Base-by-base conservation (phyloP, 2,329 filamentous ascomycete species). In the Hypoxylon sp. region DNA sequence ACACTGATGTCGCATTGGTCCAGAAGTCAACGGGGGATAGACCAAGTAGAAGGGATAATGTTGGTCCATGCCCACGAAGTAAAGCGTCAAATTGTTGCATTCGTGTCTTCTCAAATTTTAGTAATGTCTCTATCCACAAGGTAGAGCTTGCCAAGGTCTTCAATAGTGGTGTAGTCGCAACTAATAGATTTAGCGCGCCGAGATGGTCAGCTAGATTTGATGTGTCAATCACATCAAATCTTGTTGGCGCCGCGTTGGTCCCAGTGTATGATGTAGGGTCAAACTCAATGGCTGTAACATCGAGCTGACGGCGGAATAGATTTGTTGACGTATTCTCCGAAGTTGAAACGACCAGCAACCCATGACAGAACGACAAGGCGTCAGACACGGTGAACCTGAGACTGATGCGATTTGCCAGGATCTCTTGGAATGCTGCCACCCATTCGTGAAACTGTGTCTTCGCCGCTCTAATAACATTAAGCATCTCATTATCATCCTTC, bases 191-290 rank as follows among this genome's bases (percentile, higher is more conserved):
- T 7, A 86, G 61, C 9, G 73, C 61, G 16, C 83, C 83, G 6
- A 82, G 19, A 52, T 81, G 77, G 60, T 85, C 82, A 1, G 77
- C 72, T 9, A 86, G 74, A 55, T 82, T 83, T 57, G 74, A 86
- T 0, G 85, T 87, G 65, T 90, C 86, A 57, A 90, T 85, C 3
- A 85, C 77, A 70, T 88, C 82, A 69, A 89, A 90, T 2, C 58
- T 46, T 3, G 68, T 74, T 0, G 84, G 82, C 0, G 78, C 82
- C 12, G 58, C 52, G 1, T 73, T 72, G 5, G 54, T 56, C 2
- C 68, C 66, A 1, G 74, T 73, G 67, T 87, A 88, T 2, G 79
- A 78, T 1, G 63, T 64, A 1, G 72, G 47, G 48, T 86, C 81
- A 3, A 89, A 76, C 1, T 74, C 61, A 2, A 88, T 72, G 0